Conservation (phyloP, 164 flowering plant genomes). For the Nymphaea thermarum region DNA sequence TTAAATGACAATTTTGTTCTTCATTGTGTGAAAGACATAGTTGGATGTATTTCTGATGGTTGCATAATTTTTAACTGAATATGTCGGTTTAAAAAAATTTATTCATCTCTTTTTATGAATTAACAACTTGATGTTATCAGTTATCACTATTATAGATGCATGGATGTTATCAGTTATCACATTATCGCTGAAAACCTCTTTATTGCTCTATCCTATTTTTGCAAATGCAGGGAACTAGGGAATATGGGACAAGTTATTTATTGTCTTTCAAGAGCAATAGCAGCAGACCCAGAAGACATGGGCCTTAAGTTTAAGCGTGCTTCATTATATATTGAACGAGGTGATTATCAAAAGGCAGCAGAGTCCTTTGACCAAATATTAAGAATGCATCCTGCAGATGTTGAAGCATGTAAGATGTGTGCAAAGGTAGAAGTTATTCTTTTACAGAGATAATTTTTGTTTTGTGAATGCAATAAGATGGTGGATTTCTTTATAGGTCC, state of each 20-base stretch:
- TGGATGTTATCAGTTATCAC: no score
- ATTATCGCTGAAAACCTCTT: not conserved
- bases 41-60: no score
- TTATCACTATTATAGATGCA: no score
- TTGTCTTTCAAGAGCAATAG: slow-evolving; percentile 66
- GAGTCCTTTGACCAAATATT: slow-evolving; percentile 58
- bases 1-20: no score
- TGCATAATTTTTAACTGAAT: no score
- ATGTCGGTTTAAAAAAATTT: no score
- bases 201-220: not conserved
- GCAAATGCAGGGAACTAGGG: slow-evolving; percentile 39
- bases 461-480: not conserved
- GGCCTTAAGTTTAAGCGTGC: slow-evolving; percentile 42
- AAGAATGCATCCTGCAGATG: slow-evolving; percentile 34
- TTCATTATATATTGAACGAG: slow-evolving; percentile 41
- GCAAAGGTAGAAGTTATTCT: slow-evolving; percentile 22
- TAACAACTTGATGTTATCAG: no score
- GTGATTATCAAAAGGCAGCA: slow-evolving; percentile 57
- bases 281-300: slow-evolving; percentile 59
- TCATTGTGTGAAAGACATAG: no score
- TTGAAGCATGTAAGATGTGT: slow-evolving; percentile 42
- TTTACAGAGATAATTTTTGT: not conserved
- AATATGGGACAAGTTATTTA: slow-evolving; percentile 44
- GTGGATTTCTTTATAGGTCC: not conserved
- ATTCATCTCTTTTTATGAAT: no score